Conservation (phyloP, 768 basidiomycete species). For the Suillus fuscotomentosus region DNA sequence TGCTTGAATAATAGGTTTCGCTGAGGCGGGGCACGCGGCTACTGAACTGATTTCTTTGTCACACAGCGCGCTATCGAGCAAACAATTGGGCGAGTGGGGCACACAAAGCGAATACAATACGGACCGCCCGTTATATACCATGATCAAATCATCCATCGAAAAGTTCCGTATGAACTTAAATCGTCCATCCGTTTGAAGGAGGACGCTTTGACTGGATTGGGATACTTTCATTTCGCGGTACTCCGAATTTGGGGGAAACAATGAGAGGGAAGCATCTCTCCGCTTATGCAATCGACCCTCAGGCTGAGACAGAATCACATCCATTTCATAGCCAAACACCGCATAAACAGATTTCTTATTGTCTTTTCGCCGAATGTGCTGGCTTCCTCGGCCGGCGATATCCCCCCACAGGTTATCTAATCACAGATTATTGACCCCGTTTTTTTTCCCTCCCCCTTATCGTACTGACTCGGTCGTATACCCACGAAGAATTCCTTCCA, state of each 20-base stretch:
- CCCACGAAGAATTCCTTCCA: conserved; percentile 25
- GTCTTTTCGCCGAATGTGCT: conserved; percentile 36
- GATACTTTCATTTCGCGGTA: conserved; percentile 11
- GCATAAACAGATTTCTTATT: conserved; percentile 46
- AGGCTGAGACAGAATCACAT: conserved; percentile 29
- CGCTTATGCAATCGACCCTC: conserved; percentile 31
- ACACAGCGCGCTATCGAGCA: conserved; percentile 38
- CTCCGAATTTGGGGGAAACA: conserved; percentile 30
- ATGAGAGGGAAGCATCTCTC: conserved; percentile 27
- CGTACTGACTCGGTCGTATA: conserved; percentile 30
- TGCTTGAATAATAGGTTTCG: conserved; percentile 41
- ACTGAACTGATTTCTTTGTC: conserved; percentile 49
- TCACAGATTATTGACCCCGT: conserved; percentile 32
- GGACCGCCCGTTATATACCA: conserved; percentile 53
- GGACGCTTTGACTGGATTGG: conserved; percentile 20
- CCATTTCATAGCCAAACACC: conserved; percentile 41
- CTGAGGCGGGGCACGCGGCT: conserved; percentile 38
- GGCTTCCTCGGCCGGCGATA: conserved; percentile 31
- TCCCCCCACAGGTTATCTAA: conserved; percentile 37
- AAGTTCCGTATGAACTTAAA: conserved; percentile 37
- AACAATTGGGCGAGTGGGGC: conserved; percentile 70
- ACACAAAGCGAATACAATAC: conserved; percentile 60
- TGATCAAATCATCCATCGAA: conserved; percentile 28
- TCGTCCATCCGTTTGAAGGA: conserved; percentile 18
- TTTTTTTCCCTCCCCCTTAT: conserved; percentile 27